Evolutionary conservation across 2,329 filamentous ascomycete genomes (phyloP), one percentile per base, ranked within the genome.

Genomic region (Leptosphaerulina australis): DNA sequence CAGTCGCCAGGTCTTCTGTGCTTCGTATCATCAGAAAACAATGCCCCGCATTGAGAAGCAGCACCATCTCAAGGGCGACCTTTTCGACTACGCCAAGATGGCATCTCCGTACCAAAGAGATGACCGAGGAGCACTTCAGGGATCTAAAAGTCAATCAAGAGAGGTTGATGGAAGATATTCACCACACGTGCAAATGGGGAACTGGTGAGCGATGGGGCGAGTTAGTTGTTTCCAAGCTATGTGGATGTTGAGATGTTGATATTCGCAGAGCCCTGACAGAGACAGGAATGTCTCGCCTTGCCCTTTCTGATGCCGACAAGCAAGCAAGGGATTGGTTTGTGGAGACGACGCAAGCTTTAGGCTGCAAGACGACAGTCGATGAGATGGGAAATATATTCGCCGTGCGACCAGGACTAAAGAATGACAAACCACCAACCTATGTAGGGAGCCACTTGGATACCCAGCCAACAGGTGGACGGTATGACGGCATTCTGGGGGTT

Each of bases 351-450:
- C 73, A 82, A 60, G 76, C 74, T 0, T 74, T 91, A 0, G 87
- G 86, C 8, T 93, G 89, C 68, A 77, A 79, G 3, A 78, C 88
- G 6, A 86, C 81, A 0, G 72, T 90, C 1, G 90, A 94, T 66
- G 77, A 83, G 20, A 91, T 93, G 83, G 89, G 89, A 15, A 94
- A 93, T 59, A 88, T 88, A 53, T 94, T 93, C 66, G 88, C 88
- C 0, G 78, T 90, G 3, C 81, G 86, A 2, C 81, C 84, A 3
- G 88, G 89, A 1, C 74, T 81, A 41, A 75, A 78, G 14, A 77
- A 82, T 20, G 81, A 82, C 2, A 68, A 67, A 45, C 78, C 83
- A 7, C 81, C 88, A 1, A 88, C 86, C 1, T 89, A 84, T 55
- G 86, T 84, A 21, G 88, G 88, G 1, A 88, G 84, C 5, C 88